A percentile compares a stretch with the other conserved stretches of the same genome.
Evolutionary conservation across 768 basidiomycete species (phyloP).

Genomic region (Russula earlei): DNA sequence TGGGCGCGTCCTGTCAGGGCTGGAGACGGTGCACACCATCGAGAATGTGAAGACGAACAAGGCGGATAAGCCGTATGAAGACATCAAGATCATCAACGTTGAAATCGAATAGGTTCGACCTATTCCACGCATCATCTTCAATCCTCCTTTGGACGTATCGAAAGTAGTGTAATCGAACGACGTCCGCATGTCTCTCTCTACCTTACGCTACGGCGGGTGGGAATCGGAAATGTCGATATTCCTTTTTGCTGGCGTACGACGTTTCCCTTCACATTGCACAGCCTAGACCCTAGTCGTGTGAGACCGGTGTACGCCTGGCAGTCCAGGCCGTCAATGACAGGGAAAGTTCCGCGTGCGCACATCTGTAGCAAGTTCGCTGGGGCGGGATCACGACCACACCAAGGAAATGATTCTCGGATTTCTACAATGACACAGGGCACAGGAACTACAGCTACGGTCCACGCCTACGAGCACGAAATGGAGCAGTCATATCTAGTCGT

Average conservation of each 20-base stretch:
- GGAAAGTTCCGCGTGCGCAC: too few species aligned
- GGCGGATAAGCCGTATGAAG: conserved; percentile 82
- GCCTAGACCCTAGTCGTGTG: too few species aligned
- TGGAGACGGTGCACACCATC: conserved; percentile 86
- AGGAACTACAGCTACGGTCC: not conserved
- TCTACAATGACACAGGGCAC: not conserved
- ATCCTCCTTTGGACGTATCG: not conserved
- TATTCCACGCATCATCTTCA: conserved; percentile 21
- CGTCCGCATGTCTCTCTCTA: not conserved
- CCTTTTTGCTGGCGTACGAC: not conserved
- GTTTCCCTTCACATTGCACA: not conserved
- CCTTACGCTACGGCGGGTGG: not conserved
- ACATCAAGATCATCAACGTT: conserved; percentile 83
- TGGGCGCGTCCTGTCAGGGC: conserved; percentile 75
- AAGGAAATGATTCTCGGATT: too few species aligned
- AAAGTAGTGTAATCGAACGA: not conserved
- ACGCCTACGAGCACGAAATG: not conserved
- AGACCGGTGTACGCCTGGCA: too few species aligned
- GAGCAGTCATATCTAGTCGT: not conserved
- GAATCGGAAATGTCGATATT: not conserved
- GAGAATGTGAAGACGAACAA: conserved; percentile 86
- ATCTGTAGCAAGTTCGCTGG: too few species aligned
- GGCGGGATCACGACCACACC: too few species aligned
- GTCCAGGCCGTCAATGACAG: too few species aligned
- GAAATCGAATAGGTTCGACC: conserved; percentile 51